Percentiles rank a stretch among this genome's conserved stretches.
Conservation (phyloP, 805 yeast species). For the Candida insectalens region DNA sequence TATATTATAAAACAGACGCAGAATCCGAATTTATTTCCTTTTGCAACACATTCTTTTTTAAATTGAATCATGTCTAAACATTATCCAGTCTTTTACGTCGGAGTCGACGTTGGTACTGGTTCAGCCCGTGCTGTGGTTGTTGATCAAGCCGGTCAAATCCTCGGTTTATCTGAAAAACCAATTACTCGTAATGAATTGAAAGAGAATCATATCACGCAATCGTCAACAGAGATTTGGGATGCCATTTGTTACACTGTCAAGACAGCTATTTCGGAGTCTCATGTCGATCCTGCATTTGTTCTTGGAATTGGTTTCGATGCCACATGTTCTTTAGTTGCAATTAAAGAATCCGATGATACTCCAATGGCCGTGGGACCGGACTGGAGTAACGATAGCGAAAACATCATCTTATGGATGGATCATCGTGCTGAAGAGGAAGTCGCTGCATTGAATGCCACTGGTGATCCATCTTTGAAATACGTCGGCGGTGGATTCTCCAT, state of each 20-base stretch:
- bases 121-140: constrained; percentile 92
- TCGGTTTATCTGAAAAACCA: constrained; percentile 70
- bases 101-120: constrained; percentile 77
- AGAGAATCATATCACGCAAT: constrained; percentile 72
- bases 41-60: too few relatives aligned
- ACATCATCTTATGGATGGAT: constrained; percentile 96
- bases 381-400: constrained; percentile 60
- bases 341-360: constrained; percentile 50
- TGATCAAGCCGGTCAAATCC: constrained; percentile 72
- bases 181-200: constrained; percentile 69
- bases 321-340: constrained; percentile 86
- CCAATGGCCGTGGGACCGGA: constrained; percentile 93
- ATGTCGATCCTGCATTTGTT: constrained; percentile 56
- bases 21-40: too few relatives aligned
- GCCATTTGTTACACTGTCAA: constrained; percentile 77
- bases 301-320: constrained; percentile 95
- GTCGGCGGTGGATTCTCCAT: constrained; percentile 98
- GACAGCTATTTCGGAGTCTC: constrained; percentile 64
- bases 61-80: too few relatives aligned
- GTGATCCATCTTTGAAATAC: constrained; percentile 71
- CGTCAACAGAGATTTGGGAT: constrained; percentile 86
- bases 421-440: constrained; percentile 88
- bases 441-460: constrained; percentile 66
- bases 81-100: too few relatives aligned
- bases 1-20: too few relatives aligned